These are phyloP conservation scores for Pseudomicrostroma phylloplanum DNA, from an alignment of 1,284 basidiomycete genomes.

Conservation along the genomic window DNA sequence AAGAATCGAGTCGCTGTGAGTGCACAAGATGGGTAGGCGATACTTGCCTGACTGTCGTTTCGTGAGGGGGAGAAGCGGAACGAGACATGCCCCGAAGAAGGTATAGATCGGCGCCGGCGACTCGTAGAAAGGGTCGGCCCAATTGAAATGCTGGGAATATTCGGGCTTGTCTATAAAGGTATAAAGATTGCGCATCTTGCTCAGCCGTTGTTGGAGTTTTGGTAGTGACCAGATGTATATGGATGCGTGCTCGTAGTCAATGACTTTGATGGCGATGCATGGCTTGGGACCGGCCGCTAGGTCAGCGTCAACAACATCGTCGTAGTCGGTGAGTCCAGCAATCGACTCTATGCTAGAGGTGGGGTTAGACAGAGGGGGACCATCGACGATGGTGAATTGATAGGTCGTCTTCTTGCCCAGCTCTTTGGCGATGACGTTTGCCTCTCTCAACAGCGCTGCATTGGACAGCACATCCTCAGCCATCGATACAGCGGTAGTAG, in stretches of 20 bases:
- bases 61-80: conserved; percentile 74
- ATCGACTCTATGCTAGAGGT: conserved; percentile 72
- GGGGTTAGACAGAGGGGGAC: conserved; percentile 71
- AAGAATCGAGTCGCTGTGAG: conserved; percentile 23
- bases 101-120: conserved; percentile 55
- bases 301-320: conserved; percentile 57
- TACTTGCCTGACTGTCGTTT: conserved; percentile 55
- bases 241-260: conserved; percentile 52
- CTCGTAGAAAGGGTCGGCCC: conserved; percentile 80
- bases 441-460: conserved; percentile 84
- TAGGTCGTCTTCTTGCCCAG: conserved; percentile 78
- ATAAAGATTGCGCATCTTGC: conserved; percentile 87
- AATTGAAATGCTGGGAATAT: conserved; percentile 70
- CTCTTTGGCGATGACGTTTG: conserved; percentile 59
- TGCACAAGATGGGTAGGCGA: conserved; percentile 24
- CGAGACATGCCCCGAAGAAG: conserved; percentile 75
- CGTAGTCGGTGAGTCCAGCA: conserved; percentile 78
- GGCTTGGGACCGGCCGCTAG: conserved; percentile 54
- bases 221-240: conserved; percentile 69
- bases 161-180: conserved; percentile 87
- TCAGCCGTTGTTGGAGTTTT: conserved; percentile 77
- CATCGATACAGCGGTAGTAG: conserved; percentile 60
- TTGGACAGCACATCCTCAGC: conserved; percentile 78
- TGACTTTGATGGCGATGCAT: conserved; percentile 79
- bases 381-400: conserved; percentile 83